phyloP scores from a whole-genome alignment of 495 filamentous ascomycete genomes.

The Aspergillus egyptiacus region DNA sequence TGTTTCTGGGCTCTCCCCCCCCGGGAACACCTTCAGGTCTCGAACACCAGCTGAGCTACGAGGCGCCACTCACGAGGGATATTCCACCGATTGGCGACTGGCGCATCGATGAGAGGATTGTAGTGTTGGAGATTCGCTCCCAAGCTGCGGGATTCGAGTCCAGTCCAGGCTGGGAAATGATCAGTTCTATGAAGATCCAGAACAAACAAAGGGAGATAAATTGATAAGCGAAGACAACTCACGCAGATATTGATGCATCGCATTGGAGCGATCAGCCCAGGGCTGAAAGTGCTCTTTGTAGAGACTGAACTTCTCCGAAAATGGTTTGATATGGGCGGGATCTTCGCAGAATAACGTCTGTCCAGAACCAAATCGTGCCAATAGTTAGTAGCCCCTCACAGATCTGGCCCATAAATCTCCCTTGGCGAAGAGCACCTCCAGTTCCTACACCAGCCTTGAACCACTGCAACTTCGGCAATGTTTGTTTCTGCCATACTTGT shows the following conservation, averaged over 20 bases:
- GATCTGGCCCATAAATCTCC: too few species aligned
- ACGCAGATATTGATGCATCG: conserved; percentile 52
- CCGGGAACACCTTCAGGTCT: conserved; percentile 31
- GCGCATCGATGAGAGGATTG: conserved; percentile 45
- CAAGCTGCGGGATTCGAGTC: conserved; percentile 45
- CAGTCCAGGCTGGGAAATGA: conserved; percentile 42
- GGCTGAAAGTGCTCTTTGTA: conserved; percentile 41
- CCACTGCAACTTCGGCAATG: conserved; percentile 37
- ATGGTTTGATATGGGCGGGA: conserved; percentile 34
- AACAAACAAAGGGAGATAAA: background rate
- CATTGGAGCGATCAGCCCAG: conserved; percentile 49
- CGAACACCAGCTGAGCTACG: conserved; percentile 49
- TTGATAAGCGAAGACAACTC: conserved; percentile 14
- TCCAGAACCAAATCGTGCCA: too few species aligned
- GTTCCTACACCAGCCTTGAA: conserved; percentile 46
- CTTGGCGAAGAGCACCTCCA: conserved; percentile 28
- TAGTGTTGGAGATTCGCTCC: conserved; percentile 54
- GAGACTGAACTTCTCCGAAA: conserved; percentile 39
- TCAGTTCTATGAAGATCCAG: too few species aligned
- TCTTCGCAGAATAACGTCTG: conserved; percentile 53
- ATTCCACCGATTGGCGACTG: conserved; percentile 38
- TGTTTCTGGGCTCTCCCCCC: conserved; percentile 34
- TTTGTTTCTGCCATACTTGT: conserved; percentile 41
- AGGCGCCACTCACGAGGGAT: conserved; percentile 44
- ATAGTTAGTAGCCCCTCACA: too few species aligned